A percentile compares a stretch with the other conserved stretches of the same genome.
phyloP scores from a whole-genome alignment of 805 yeast species.

The Ogataea trehalophila region DNA sequence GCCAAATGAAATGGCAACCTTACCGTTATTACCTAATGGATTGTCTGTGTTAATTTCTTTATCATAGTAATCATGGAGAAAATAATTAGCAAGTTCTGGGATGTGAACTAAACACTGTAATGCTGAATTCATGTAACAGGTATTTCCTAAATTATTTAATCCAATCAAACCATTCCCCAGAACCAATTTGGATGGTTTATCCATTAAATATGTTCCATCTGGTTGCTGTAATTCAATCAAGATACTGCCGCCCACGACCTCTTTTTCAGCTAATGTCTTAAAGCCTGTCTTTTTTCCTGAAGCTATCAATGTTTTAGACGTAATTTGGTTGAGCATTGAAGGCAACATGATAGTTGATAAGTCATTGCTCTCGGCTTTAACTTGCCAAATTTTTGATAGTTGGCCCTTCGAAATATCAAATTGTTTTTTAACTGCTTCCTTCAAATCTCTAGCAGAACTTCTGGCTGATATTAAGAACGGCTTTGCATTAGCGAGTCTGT shows the following conservation, averaged over 20 bases:
- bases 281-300: constrained; percentile 19
- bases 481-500: constrained; percentile 29
- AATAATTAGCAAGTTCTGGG: constrained; percentile 77
- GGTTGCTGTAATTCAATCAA: constrained; percentile 25
- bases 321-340: constrained; percentile 12
- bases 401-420: constrained; percentile 16
- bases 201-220: constrained; percentile 24
- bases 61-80: constrained; percentile 53
- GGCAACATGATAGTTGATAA: constrained; percentile 19
- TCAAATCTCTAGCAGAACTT: constrained; percentile 26
- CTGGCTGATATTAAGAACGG: constrained; percentile 35
- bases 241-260: constrained; percentile 16
- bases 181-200: constrained; percentile 15
- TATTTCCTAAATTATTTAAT: constrained; percentile 73
- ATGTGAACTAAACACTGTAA: constrained; percentile 83
- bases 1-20: constrained; percentile 74
- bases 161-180: constrained; percentile 51
- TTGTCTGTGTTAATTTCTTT: constrained; percentile 68
- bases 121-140: constrained; percentile 95
- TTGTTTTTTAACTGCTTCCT: constrained; percentile 14
- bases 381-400: constrained; percentile 23
- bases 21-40: constrained; percentile 84
- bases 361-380: constrained; percentile 10
- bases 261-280: constrained; percentile 11
- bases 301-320: constrained; percentile 15